Base-by-base conservation (phyloP, 1,284 basidiomycete species). In the Cutaneotrichosporon cyanovorans region DNA sequence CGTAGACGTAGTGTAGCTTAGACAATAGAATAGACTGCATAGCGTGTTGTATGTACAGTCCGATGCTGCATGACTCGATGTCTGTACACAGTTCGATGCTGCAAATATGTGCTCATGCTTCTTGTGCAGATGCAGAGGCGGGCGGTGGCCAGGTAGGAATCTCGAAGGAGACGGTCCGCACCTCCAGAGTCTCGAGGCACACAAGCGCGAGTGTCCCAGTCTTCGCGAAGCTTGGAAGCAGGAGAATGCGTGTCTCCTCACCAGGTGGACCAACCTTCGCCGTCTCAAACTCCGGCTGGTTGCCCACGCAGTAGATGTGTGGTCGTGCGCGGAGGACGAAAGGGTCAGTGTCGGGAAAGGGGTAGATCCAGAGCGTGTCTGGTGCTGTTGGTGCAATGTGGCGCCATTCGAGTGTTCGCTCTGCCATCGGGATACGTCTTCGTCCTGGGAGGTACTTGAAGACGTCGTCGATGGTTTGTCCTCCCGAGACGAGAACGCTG, bases 361-460 rank as follows among this genome's bases (percentile, higher is more conserved):
- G 95, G 67, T 96, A 93, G 63, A 93, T 96, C 90, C 78, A 97
- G 2, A 99, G 77, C 1, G 95, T 99, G 70, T 99, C 95, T 12
- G 95, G 95, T 12, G 93, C 91, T 1, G 93, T 98, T 0, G 95
- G 95, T 10, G 95, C 93, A 59, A 96, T 80, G 71, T 98, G 95
- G 52, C 89, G 78, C 95, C 92, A 98, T 61, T 79, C 80, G 11
- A 99, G 76, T 14, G 89, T 92, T 40, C 83, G 77, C 55, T 81
- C 77, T 3, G 88, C 81, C 60, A 96, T 79, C 4, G 77, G 77
- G 32, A 96, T 69, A 19, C 84, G 76, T n/a, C 62, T 59, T 33
- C 55, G 56, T 8, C 58, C 56, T 3, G 71, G 69, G 21, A 73
- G 51, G 72, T 99, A 98, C 69, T 90, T 93, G 78, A 82, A 90